These are phyloP conservation scores for Neonectria punicea DNA, from an alignment of 2,329 filamentous ascomycete species.

Conservation along the genomic window DNA sequence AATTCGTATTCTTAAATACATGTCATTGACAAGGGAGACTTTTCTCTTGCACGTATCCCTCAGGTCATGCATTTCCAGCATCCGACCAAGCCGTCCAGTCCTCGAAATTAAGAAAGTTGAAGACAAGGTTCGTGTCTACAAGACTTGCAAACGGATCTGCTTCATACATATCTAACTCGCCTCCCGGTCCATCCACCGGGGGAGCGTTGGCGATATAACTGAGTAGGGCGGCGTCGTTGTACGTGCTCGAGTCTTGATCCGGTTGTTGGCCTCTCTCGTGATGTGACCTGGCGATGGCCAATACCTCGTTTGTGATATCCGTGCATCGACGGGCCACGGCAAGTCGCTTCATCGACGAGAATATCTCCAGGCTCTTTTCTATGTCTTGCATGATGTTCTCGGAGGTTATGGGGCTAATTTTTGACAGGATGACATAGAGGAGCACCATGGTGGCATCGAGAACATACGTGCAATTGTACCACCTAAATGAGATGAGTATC, in stretches of 20 bases:
- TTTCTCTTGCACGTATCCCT: no score
- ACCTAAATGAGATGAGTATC: neutral
- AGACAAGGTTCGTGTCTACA: slow-evolving; percentile 11
- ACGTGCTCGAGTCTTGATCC: neutral
- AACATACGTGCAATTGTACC: slow-evolving; percentile 26
- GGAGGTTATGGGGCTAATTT: neutral
- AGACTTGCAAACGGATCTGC: slow-evolving; percentile 1
- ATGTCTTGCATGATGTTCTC: slow-evolving; percentile 16
- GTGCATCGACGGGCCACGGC: slow-evolving; percentile 20
- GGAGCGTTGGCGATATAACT: slow-evolving; percentile 12
- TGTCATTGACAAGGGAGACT: no score
- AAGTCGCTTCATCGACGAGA: slow-evolving; percentile 20
- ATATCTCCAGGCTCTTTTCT: slow-evolving; percentile 22
- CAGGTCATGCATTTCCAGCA: slow-evolving; percentile 3
- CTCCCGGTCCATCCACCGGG: neutral
- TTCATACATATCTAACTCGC: neutral
- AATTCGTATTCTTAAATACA: no score
- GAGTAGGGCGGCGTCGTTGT: slow-evolving; percentile 5
- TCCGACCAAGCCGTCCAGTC: slow-evolving; percentile 16
- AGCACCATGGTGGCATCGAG: slow-evolving; percentile 24
- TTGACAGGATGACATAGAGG: slow-evolving; percentile 18
- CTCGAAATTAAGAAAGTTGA: slow-evolving; percentile 15
- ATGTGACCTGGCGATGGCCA: slow-evolving; percentile 10
- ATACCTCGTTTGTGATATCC: slow-evolving; percentile 16
- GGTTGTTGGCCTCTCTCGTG: neutral